Base-by-base conservation (phyloP, 805 yeast species). In the Wickerhamiella alocasiicola region DNA sequence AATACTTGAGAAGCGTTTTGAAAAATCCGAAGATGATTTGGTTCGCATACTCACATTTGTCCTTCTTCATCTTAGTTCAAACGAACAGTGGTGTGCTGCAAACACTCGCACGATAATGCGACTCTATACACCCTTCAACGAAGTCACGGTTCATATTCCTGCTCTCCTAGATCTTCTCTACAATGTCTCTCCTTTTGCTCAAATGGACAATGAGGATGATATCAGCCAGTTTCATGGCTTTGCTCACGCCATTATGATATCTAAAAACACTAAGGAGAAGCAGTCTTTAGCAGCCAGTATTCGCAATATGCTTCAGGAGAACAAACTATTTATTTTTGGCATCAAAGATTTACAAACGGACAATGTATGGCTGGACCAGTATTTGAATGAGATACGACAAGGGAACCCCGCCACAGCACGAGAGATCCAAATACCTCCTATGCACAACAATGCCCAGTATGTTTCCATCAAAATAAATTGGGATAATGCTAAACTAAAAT, bases 401-500 rank as follows among this genome's bases (percentile, higher is more conserved):
- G 26, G 21, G 17, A 9, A 19, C 28, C 25, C 32, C 9, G 5
- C 17, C 25, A 21, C 19, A 26, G 18, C 26, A 9, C 36, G 20
- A 21, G 26, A 32, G 26, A 26, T 32, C 18, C 15, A 20, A 9
- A 34, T 25, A 9, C 41, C 41, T 6, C 41, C 41, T 20, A 37
- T 30, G 34, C 17, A 19, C 21, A 31, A 25, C 41, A 19, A 16
- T 9, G 42, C 36, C 0, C 61, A 63, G 2, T 65, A 72, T 46
- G 66, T 63, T 37, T 63, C 68, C 3, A 60, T 78, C 46, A 63
- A 55, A 44, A 78, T 81, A 49, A 55, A 61, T 4, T 82, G 94
- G 94, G 68, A 72, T 29, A 62, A 61, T 40, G 53, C 66, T 18
- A 74, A 82, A 0, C 60, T 81, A 18, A 87, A 85, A 0, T 82